These are phyloP conservation scores for Umbelopsis sp. DNA, from an alignment of 192 early-diverging fungal genomes.

Conservation along the genomic window DNA sequence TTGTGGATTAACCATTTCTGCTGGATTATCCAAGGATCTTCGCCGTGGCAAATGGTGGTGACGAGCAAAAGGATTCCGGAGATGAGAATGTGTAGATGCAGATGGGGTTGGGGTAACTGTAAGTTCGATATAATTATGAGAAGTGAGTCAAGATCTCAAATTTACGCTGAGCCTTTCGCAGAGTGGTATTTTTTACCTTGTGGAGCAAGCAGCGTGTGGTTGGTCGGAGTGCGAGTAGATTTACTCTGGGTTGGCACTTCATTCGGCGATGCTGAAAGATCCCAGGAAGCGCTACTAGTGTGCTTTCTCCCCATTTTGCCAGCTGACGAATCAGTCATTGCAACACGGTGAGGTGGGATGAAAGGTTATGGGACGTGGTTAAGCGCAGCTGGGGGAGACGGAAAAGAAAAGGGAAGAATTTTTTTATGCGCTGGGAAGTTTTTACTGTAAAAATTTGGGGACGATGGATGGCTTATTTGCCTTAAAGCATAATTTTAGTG, in stretches of 20 bases:
- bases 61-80: constrained; percentile 9
- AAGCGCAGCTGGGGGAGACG: not conserved
- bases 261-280: constrained; percentile 12
- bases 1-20: constrained; percentile 7
- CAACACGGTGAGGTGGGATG: not conserved
- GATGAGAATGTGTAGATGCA: not conserved
- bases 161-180: not conserved
- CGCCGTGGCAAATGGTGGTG: constrained; percentile 5
- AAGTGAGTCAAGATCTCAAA: not conserved
- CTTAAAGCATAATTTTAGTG: too few species aligned
- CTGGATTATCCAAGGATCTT: constrained; percentile 19
- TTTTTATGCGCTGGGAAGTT: not conserved
- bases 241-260: constrained; percentile 8
- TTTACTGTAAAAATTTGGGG: too few species aligned
- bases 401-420: not conserved
- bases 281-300: constrained; percentile 11
- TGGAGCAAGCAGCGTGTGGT: constrained; percentile 9
- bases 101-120: not conserved
- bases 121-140: not conserved
- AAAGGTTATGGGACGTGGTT: not conserved
- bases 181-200: not conserved
- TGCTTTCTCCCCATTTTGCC: constrained; percentile 6
- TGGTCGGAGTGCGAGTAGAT: constrained; percentile 9
- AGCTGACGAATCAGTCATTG: constrained; percentile 6
- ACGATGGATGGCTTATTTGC: too few species aligned